Evolutionary conservation across 108 stramenopile species (phyloP).

Genomic region (Skeletonema tropicum): DNA sequence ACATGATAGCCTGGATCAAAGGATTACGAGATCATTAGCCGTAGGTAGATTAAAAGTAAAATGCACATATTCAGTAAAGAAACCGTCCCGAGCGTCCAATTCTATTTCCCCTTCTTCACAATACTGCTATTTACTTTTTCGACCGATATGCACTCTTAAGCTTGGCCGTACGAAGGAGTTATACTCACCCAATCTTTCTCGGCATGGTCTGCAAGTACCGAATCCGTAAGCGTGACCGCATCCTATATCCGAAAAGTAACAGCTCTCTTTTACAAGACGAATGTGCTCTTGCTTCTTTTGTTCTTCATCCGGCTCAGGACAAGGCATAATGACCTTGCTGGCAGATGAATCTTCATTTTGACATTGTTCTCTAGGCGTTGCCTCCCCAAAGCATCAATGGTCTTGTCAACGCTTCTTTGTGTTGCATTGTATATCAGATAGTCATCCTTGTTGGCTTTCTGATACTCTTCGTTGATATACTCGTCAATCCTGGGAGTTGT

Average conservation of each 20-base stretch:
- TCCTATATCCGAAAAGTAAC: background rate
- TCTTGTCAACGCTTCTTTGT: conserved; percentile 49
- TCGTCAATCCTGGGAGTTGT: conserved; percentile 9
- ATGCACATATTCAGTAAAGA: too few species aligned
- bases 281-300: background rate
- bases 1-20: too few species aligned
- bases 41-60: too few species aligned
- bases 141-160: background rate
- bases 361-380: conserved; percentile 27
- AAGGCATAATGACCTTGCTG: background rate
- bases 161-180: background rate
- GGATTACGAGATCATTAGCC: too few species aligned
- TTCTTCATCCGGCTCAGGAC: background rate
- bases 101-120: too few species aligned
- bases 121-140: too few species aligned
- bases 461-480: conserved; percentile 13
- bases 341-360: background rate
- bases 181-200: background rate
- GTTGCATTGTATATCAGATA: conserved; percentile 43
- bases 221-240: background rate
- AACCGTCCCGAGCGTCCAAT: too few species aligned
- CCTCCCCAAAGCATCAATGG: conserved; percentile 55
- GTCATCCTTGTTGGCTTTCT: conserved; percentile 24
- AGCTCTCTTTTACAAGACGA: background rate
- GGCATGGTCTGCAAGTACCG: background rate